Evolutionary conservation across 1,284 basidiomycete species (phyloP), one percentile per base, ranked within the genome.

Genomic region (Wallemia hederae): DNA sequence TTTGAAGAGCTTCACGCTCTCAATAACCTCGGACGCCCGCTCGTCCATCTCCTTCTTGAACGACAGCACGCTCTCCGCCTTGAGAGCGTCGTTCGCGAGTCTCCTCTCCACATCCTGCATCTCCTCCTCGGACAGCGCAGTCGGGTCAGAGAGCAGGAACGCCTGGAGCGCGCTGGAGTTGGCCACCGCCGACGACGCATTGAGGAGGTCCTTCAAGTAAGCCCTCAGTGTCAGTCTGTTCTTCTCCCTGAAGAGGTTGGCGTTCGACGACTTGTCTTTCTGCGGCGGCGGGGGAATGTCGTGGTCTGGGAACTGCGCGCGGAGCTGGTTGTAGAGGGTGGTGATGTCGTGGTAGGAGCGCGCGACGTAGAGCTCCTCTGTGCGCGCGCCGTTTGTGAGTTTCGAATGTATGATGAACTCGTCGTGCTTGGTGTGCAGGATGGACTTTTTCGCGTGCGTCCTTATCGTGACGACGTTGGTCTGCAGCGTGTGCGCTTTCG

Each of bases 201-300:
- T 65, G 55, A 99, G 74, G 24, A 99, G 74, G 0, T 79, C 73
- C 65, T 85, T 83, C 17, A 99, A 75, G 70, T 97, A 98, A 0
- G 89, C 85, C 24, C 94, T 80, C 7, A 99, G 78, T 0, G 94
- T 98, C 7, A 98, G 75, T 5, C 94, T 77, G 67, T 99, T 99
- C 76, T 90, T 92, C 71, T 99, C 94, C 27, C 90, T 76, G 0
- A 85, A 76, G 19, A 96, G 76, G 63, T 24, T 24, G 61, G 63
- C 58, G n/a, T 22, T 49, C 22, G 39, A 49, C 9, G 39, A 49
- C 22, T 49, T 49, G 39, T 49, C 60, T 39, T 2, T 55, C 33
- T 17, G 60, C 31, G 1, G 62, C 34, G 9, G 60, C 3, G 22
- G 61, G 60, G 24, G 34, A 34, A 27, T 59, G 56, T 59, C 28